Percentiles rank a stretch among this genome's conserved stretches.
Conservation (phyloP, 179 eudicot species). For the Spinacia oleracea region DNA sequence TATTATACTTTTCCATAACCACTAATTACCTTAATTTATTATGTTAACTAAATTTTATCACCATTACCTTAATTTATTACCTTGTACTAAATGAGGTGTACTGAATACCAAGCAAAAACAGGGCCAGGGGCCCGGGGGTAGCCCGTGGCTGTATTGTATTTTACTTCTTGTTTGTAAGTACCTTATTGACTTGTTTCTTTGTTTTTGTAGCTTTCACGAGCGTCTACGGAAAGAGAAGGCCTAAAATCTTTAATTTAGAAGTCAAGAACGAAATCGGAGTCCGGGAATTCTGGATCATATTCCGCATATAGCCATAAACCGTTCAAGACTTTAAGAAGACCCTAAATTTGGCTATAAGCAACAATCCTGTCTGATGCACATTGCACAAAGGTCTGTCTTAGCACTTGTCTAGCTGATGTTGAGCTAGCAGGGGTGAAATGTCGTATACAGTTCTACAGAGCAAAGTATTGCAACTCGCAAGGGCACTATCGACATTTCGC, state of each 20-base stretch:
- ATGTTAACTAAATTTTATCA: no score
- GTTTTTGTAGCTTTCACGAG: neutral
- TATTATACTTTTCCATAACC: neutral
- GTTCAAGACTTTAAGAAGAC: neutral
- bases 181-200: neutral
- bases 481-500: no score
- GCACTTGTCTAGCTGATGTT: no score
- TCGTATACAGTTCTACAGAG: no score
- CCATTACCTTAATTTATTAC: neutral
- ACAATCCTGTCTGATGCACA: no score
- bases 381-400: neutral
- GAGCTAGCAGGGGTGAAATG: no score
- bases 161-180: neutral
- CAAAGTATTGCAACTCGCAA: no score
- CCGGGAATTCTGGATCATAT: neutral
- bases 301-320: neutral
- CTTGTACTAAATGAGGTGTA: neutral
- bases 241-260: neutral
- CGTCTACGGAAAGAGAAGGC: neutral
- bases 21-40: no score
- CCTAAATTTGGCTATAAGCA: neutral
- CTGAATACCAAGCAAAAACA: neutral
- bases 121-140: no score
- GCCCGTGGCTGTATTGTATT: no score
- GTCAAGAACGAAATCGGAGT: neutral